Base-by-base conservation (phyloP, 129 eudicot genomes). In the Ambrosia artemisiifolia region DNA sequence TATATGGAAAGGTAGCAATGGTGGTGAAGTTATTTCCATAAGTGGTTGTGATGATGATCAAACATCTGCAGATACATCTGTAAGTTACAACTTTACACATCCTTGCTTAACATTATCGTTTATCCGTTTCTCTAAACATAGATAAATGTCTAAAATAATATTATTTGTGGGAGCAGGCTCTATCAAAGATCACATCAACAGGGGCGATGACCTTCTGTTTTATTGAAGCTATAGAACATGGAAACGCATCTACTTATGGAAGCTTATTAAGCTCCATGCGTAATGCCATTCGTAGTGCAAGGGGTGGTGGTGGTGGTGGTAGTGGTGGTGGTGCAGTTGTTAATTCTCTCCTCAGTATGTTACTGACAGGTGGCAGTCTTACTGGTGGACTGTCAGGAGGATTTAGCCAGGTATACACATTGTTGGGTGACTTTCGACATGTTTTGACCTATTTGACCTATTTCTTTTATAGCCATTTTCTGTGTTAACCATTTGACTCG, bases 11-110 rank as follows among this genome's bases (percentile, higher is more conserved):
- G 95, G 95, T 48, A 88, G 84, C 36, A 81, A 61, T 30, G 95
- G 95, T 2, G 95, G 95, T 53, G 80, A 81, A 55, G 95, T 87
- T 33, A 64, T 88, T 24, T 88, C 91, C 34, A 40, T 88, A 36
- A 85, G 85, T 51, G 91, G 91, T 18, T 88, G 91, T 81, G 88
- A 83, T 51, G 91, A 88, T 76, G 83, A 88, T 83, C 91, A 88
- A 74, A 51, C 68, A 36, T 79, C 91, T 51, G 80, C 68, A 14
- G 91, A 88, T 74, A 85, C 91, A 4, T 72, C 87, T 55, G 95
- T 88, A 47, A 79, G 91, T 80, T 7, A 70, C 33, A 78, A 44
- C 44, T 24, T 30, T 20, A 6, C 18, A 53, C 66, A 28, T 34
- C 19, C 11, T 20, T 18, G 66, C 35, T 56, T 5, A 10, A 48